Conservation (phyloP, 495 filamentous ascomycete species). For the Neurospora terricola region DNA sequence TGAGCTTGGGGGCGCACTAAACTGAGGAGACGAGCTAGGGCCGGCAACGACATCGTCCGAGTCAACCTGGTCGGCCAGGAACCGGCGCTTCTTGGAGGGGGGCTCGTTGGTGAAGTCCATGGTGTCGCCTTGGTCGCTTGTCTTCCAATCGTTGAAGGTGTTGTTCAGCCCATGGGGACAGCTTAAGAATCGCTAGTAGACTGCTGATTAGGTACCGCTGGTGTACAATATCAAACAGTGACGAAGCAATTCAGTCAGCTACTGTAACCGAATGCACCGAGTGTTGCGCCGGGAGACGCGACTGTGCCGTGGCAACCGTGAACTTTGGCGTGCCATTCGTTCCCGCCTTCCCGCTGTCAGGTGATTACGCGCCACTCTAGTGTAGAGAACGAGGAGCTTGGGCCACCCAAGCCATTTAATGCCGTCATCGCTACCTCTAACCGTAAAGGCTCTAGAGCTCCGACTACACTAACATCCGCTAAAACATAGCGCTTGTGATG, state of each 20-base stretch:
- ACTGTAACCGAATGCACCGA: background rate
- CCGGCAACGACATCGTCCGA: conserved; percentile 9
- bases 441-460: too few relatives aligned
- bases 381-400: background rate
- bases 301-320: conserved; percentile 13
- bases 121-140: conserved; percentile 1
- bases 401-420: background rate
- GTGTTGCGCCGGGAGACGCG: conserved; percentile 23
- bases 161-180: background rate
- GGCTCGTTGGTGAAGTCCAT: conserved; percentile 53
- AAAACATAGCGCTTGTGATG: background rate
- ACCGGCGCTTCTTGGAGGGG: conserved; percentile 71
- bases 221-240: background rate
- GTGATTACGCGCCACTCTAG: conserved; percentile 13
- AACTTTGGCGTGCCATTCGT: conserved; percentile 15
- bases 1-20: background rate
- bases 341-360: conserved; percentile 8
- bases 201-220: background rate
- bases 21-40: background rate
- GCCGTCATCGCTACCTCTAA: too few relatives aligned
- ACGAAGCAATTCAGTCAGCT: background rate
- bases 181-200: background rate
- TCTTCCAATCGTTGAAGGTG: conserved; percentile 1
- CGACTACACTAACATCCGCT: background rate
- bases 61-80: conserved; percentile 54